These are phyloP conservation scores for Citrus medica DNA, from an alignment of 345 rosid species.

Conservation along the genomic window DNA sequence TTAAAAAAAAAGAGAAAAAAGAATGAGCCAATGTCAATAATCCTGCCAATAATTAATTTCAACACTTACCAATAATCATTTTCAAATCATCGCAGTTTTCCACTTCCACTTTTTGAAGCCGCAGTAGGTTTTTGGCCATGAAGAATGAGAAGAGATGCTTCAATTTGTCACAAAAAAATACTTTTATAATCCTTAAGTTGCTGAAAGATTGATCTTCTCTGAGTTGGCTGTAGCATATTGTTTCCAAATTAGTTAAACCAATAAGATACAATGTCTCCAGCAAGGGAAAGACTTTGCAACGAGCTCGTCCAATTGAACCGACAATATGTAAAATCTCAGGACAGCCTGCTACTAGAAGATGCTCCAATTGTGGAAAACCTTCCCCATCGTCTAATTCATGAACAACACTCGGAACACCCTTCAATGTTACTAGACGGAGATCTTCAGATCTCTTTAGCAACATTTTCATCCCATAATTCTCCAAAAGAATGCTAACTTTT, in stretches of 20 bases:
- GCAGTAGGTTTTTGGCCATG: too few relatives aligned
- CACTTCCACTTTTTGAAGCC: too few relatives aligned
- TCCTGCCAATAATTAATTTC: not conserved
- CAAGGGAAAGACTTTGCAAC: not conserved
- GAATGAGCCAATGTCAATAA: not conserved
- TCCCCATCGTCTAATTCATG: not conserved
- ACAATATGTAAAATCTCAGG: too few relatives aligned
- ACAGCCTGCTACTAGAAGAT: rapidly evolving
- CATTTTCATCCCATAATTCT: not conserved
- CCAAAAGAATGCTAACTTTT: too few relatives aligned
- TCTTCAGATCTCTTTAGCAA: conserved; percentile 17
- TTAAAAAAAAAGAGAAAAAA: too few relatives aligned
- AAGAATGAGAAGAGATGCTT: too few relatives aligned
- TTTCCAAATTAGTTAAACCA: not conserved
- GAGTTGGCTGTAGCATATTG: not conserved
- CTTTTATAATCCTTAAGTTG: conserved; percentile 2
- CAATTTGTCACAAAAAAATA: not conserved
- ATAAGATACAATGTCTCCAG: conserved; percentile 5
- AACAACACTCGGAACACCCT: not conserved
- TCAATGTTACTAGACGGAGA: not conserved
- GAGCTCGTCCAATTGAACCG: not conserved
- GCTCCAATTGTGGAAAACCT: conserved; percentile 3
- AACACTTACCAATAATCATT: conserved; percentile 1
- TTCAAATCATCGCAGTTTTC: not conserved
- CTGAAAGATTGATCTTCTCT: not conserved